These are phyloP conservation scores for Pseudogymnoascus sp. DNA, from an alignment of 2,329 filamentous ascomycete genomes.

Conservation along the genomic window DNA sequence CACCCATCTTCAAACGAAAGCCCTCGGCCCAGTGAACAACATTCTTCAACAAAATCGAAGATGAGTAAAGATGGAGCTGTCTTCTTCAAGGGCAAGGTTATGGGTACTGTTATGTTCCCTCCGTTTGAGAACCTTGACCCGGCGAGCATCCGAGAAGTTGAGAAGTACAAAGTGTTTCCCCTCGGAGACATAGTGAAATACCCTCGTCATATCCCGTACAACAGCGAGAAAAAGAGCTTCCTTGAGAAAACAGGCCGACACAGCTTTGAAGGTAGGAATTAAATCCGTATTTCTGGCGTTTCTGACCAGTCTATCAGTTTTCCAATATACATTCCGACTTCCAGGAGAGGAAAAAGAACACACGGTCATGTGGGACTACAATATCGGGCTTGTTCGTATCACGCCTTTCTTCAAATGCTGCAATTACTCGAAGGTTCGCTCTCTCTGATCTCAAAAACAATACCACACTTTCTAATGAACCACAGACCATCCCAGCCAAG, in stretches of 20 bases:
- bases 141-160: constrained; percentile 49
- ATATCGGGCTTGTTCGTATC: constrained; percentile 85
- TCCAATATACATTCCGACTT: constrained; percentile 73
- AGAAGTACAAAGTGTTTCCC: constrained; percentile 59
- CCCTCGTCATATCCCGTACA: constrained; percentile 80
- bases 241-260: constrained; percentile 78
- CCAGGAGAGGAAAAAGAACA: constrained; percentile 61
- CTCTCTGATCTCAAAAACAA: neutral
- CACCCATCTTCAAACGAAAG: constrained; percentile 24
- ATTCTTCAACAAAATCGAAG: constrained; percentile 43
- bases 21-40: constrained; percentile 23
- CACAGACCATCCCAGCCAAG: constrained; percentile 78
- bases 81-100: constrained; percentile 53
- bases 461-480: constrained; percentile 12
- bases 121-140: constrained; percentile 64
- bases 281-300: constrained; percentile 12
- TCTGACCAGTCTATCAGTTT: constrained; percentile 49
- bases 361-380: constrained; percentile 94
- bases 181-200: constrained; percentile 54
- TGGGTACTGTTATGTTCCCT: constrained; percentile 64
- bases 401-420: constrained; percentile 92
- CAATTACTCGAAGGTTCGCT: constrained; percentile 72
- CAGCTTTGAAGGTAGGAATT: constrained; percentile 70
- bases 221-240: constrained; percentile 88
- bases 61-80: constrained; percentile 58